phyloP scores from a whole-genome alignment of 371 early-diverging fungal genomes.

The Phascolomyces articulosus region DNA sequence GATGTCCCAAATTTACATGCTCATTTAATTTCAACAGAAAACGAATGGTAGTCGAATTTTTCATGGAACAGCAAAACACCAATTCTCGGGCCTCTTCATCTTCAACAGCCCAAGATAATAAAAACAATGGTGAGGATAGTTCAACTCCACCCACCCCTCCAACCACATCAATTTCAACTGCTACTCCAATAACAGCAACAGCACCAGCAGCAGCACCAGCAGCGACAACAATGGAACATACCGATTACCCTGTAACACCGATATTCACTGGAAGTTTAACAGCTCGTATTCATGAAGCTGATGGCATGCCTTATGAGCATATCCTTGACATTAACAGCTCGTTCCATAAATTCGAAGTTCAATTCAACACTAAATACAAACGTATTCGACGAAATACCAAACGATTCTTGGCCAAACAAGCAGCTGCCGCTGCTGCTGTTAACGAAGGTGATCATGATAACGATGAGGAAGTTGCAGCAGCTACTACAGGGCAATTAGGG shows the following conservation, averaged over 20 bases:
- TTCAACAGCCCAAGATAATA: background rate
- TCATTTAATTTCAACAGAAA: constrained; percentile 88
- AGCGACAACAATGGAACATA: background rate
- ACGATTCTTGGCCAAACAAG: constrained; percentile 78
- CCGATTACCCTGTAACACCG: constrained; percentile 31
- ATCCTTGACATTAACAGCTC: constrained; percentile 84
- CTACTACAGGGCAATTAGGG: constrained; percentile 46
- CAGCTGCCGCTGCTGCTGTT: constrained; percentile 79
- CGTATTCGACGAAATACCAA: constrained; percentile 88
- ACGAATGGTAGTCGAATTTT: constrained; percentile 92
- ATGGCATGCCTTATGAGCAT: constrained; percentile 93
- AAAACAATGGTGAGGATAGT: background rate
- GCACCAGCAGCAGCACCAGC: too few species aligned
- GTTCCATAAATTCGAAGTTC: constrained; percentile 85
- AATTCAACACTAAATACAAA: constrained; percentile 96
- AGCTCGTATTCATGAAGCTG: constrained; percentile 92
- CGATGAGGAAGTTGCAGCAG: constrained; percentile 50
- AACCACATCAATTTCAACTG: too few species aligned
- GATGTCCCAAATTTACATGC: constrained; percentile 88
- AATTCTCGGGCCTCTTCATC: constrained; percentile 38
- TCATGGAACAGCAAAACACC: constrained; percentile 82
- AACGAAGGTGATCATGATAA: constrained; percentile 58
- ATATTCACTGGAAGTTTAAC: constrained; percentile 84
- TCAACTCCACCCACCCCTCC: too few species aligned
- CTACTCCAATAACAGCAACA: too few species aligned